A percentile compares a stretch with the other conserved stretches of the same genome.
Conservation (phyloP, 257 asterid genomes). For the Nemophila menziesii region DNA sequence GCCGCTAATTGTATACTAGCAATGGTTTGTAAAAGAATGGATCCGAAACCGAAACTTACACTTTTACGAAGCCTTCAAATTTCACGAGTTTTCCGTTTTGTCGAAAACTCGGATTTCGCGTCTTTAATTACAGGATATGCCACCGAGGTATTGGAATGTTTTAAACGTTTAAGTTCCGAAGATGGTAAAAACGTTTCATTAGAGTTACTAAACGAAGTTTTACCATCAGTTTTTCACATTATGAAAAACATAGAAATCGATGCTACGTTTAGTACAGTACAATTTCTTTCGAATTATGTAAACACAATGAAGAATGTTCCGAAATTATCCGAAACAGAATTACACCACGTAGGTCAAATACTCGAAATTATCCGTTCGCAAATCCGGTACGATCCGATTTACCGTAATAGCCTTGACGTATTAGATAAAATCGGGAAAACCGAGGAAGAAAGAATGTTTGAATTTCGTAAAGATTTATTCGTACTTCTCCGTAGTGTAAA, state of each 20-base stretch:
- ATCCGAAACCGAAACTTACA: slow-evolving; percentile 51
- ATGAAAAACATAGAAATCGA: slow-evolving; percentile 64
- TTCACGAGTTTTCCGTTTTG: slow-evolving; percentile 63
- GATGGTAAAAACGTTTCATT: slow-evolving; percentile 47
- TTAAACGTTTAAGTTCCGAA: slow-evolving; percentile 44
- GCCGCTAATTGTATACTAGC: slow-evolving; percentile 69
- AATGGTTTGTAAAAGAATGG: slow-evolving; percentile 82
- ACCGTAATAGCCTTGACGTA: slow-evolving; percentile 51
- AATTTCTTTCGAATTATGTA: slow-evolving; percentile 78
- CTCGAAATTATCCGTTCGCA: slow-evolving; percentile 62
- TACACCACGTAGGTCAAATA: slow-evolving; percentile 64
- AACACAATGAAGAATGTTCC: slow-evolving; percentile 69
- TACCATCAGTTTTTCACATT: slow-evolving; percentile 74
- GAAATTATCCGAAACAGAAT: slow-evolving; percentile 52
- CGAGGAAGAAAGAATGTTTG: slow-evolving; percentile 89
- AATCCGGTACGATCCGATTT: slow-evolving; percentile 55
- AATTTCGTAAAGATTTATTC: slow-evolving; percentile 73
- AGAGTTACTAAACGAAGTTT: slow-evolving; percentile 74
- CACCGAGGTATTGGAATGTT: slow-evolving; percentile 69
- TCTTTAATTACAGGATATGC: slow-evolving; percentile 83
- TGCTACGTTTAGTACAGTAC: slow-evolving; percentile 59
- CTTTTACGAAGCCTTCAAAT: slow-evolving; percentile 68
- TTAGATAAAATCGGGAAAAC: slow-evolving; percentile 81
- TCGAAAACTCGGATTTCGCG: slow-evolving; percentile 51
- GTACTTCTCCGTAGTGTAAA: slow-evolving; percentile 68